A percentile compares a stretch with the other conserved stretches of the same genome.
Evolutionary conservation across 2,329 filamentous ascomycete genomes (phyloP).

Genomic region (Cercospora sp.): DNA sequence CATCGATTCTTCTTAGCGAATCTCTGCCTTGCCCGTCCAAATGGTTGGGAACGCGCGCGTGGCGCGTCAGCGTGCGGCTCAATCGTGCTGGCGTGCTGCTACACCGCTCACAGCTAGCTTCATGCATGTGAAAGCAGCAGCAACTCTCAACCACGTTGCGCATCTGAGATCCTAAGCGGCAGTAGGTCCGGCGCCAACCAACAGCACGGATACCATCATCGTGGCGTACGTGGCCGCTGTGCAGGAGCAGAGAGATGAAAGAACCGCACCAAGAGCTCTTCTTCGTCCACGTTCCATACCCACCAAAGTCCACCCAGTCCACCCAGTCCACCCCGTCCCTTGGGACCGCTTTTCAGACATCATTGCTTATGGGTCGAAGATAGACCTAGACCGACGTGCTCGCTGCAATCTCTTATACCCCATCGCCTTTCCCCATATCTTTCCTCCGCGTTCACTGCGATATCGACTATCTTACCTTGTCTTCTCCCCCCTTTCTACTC

Average conservation of each 20-base stretch:
- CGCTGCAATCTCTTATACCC: background rate
- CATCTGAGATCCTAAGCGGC: slow-evolving; percentile 3
- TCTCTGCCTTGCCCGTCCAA: background rate
- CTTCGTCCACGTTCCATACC: slow-evolving; percentile 4
- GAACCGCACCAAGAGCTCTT: background rate
- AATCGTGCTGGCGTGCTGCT: slow-evolving; percentile 4
- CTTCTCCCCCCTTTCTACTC: background rate
- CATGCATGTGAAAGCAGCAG: slow-evolving; percentile 5
- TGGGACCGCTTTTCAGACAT: slow-evolving; percentile 12
- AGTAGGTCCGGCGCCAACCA: background rate
- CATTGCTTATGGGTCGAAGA: background rate
- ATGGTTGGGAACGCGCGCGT: slow-evolving; percentile 11
- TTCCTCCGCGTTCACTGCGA: background rate
- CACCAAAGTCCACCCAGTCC: background rate
- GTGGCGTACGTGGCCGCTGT: slow-evolving; percentile 6
- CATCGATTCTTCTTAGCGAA: background rate
- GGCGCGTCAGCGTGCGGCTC: slow-evolving; percentile 8
- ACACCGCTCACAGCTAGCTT: slow-evolving; percentile 15
- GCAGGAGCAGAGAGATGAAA: background rate
- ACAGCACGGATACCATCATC: background rate
- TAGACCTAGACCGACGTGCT: background rate
- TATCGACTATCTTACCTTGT: background rate
- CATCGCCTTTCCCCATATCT: background rate
- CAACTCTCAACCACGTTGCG: slow-evolving; percentile 9
- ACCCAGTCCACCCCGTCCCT: background rate